Percentiles rank a stretch among this genome's conserved stretches.
These are phyloP conservation scores for Ochromonas danica DNA, from an alignment of 108 stramenopile species.

Conservation along the genomic window DNA sequence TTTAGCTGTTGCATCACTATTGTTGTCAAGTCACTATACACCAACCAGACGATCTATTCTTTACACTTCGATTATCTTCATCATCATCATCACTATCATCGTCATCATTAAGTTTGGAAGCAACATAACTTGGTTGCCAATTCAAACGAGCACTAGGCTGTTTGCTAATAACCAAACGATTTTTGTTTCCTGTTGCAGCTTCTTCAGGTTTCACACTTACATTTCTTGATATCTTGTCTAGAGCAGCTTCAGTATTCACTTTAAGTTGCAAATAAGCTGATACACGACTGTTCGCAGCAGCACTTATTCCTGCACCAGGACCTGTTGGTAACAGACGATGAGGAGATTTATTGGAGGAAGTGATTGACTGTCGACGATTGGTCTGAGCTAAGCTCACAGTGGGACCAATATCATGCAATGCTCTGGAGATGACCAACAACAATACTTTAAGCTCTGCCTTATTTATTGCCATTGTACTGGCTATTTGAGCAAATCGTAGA, in stretches of 20 bases:
- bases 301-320: too few relatives aligned
- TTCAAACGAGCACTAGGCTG: background rate
- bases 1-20: too few relatives aligned
- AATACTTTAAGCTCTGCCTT: background rate
- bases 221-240: background rate
- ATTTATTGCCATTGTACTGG: background rate
- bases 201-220: background rate
- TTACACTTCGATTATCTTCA: too few relatives aligned
- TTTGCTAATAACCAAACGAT: background rate
- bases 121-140: conserved; percentile 22
- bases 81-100: background rate
- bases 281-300: too few relatives aligned
- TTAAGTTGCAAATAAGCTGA: conserved; percentile 22
- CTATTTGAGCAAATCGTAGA: background rate
- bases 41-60: too few relatives aligned
- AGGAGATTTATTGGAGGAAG: too few relatives aligned
- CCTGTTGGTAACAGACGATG: too few relatives aligned
- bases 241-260: background rate
- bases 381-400: too few relatives aligned
- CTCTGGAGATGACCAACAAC: background rate
- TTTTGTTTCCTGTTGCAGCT: background rate
- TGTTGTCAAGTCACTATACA: too few relatives aligned
- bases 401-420: background rate
- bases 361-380: too few relatives aligned
- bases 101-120: background rate